Percentiles rank a stretch among this genome's conserved stretches.
Evolutionary conservation across 1,139 yeast species (phyloP).

Genomic region (Geotrichum restrictum): DNA sequence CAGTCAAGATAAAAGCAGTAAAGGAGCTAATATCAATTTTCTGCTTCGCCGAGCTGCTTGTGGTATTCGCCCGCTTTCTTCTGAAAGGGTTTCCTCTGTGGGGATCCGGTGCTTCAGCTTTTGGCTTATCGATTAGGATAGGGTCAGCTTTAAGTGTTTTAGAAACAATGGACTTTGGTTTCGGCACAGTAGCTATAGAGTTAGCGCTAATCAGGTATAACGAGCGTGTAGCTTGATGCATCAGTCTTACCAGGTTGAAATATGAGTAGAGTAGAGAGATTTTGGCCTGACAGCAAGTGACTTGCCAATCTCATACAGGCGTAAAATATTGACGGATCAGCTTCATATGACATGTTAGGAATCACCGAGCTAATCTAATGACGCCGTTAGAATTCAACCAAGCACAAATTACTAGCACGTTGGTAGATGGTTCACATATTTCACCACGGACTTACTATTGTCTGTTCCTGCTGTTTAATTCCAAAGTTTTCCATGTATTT

Average conservation of each 20-base stretch:
- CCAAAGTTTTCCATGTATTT: constrained; percentile 43
- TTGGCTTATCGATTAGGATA: constrained; percentile 10
- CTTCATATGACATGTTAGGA: constrained; percentile 34
- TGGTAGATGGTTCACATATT: too few species aligned
- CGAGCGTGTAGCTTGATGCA: too few species aligned
- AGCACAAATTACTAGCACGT: too few species aligned
- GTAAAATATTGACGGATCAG: constrained; percentile 43
- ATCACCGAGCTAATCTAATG: constrained; percentile 31
- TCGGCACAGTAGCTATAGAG: constrained; percentile 37
- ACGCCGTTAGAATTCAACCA: not conserved
- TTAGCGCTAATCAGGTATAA: not conserved
- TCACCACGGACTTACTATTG: constrained; percentile 22
- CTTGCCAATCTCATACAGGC: constrained; percentile 41
- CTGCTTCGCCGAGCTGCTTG: constrained; percentile 20
- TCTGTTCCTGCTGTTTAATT: constrained; percentile 34
- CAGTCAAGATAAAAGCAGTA: constrained; percentile 38
- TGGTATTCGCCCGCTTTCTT: constrained; percentile 21
- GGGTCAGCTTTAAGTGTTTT: constrained; percentile 32
- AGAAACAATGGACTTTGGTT: constrained; percentile 39
- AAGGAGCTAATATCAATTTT: constrained; percentile 39
- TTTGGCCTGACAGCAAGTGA: constrained; percentile 38
- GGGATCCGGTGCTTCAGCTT: constrained; percentile 13
- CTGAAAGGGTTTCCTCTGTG: constrained; percentile 33
- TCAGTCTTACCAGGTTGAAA: constrained; percentile 29
- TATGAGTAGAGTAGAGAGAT: constrained; percentile 31